Base-by-base conservation (phyloP, 2,329 filamentous ascomycete genomes). In the Diaporthe vaccinii region DNA sequence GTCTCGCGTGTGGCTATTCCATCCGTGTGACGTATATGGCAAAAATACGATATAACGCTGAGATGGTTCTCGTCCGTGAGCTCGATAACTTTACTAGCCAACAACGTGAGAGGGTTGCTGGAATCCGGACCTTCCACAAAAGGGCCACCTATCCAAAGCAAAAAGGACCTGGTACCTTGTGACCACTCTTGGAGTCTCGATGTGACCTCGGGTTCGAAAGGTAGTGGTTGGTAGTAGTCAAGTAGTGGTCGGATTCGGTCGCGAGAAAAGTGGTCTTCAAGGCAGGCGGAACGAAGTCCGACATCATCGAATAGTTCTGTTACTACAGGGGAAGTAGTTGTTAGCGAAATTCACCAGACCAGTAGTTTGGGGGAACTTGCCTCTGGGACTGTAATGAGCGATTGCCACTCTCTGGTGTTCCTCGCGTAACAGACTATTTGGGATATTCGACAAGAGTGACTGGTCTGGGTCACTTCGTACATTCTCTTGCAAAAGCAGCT, bases 41-140 rank as follows among this genome's bases (percentile, higher is more conserved):
- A 79, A 51, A 79, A 78, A 44, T 78, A 79, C 0, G 79, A 80
- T 1, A 79, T 14, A 0, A 77, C 71, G 2, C 71, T 74, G 22
- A 78, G 4, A 2, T 61, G 25, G 0, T 55, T 65, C 7, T n/a
- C n/a, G 1, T 53, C 70, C 0, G 76, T 75, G 4, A 78, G 51
- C 1, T 62, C 62, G 9, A 78, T 58, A 2, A 77, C 8, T 0
- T 44, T 76, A 1, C 74, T 75, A 2, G 73, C 76, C 2, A 78
- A 58, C 57, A 73, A 58, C 3, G 74, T 74, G 1, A 78, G 20
- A 1, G 76, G 72, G 28, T 77, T 78, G 7, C 75, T 36, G 39
- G 44, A 25, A 3, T 75, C 73, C 2, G 41, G 15, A 10, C 14
- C 44, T 9, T 62, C 57, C 0, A 67, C 1, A 1, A 58, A 15